Evolutionary conservation across 257 asterid species (phyloP).

Genomic region (Solanum tacnaense): DNA sequence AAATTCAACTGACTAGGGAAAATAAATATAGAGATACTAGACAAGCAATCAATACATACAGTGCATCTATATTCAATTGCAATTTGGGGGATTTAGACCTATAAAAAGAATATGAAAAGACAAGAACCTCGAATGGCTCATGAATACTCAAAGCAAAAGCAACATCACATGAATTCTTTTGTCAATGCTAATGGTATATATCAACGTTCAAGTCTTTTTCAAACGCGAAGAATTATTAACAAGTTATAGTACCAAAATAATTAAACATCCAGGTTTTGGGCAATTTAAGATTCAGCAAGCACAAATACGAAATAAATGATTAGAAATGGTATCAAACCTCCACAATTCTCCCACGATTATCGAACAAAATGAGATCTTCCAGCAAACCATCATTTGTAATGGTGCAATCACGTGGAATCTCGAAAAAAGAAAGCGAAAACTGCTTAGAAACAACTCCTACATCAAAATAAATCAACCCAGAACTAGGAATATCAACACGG

Average conservation of each 20-base stretch:
- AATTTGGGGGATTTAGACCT: background rate
- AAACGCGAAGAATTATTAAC: background rate
- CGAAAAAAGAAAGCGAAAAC: slow-evolving; percentile 67
- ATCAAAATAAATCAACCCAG: slow-evolving; percentile 89
- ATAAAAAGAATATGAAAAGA: background rate
- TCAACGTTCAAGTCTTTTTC: background rate
- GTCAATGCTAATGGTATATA: background rate
- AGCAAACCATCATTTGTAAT: slow-evolving; percentile 6
- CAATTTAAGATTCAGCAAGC: background rate
- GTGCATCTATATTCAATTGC: background rate
- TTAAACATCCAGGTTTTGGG: background rate
- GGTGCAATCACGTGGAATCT: slow-evolving; percentile 66
- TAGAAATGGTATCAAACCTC: slow-evolving; percentile 30
- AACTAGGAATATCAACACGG: slow-evolving; percentile 71
- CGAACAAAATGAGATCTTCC: slow-evolving; percentile 13
- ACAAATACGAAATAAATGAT: background rate
- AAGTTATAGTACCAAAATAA: background rate
- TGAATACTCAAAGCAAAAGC: background rate
- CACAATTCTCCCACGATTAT: slow-evolving; percentile 6
- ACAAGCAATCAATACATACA: background rate
- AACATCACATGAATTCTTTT: background rate
- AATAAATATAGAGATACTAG: background rate
- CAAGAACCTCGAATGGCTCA: background rate
- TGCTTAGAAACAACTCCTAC: slow-evolving; percentile 78
- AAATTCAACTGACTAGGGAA: background rate